Percentiles rank a stretch among this genome's conserved stretches.
Conservation (phyloP, 495 filamentous ascomycete genomes). For the Hyaloscypha variabilis region DNA sequence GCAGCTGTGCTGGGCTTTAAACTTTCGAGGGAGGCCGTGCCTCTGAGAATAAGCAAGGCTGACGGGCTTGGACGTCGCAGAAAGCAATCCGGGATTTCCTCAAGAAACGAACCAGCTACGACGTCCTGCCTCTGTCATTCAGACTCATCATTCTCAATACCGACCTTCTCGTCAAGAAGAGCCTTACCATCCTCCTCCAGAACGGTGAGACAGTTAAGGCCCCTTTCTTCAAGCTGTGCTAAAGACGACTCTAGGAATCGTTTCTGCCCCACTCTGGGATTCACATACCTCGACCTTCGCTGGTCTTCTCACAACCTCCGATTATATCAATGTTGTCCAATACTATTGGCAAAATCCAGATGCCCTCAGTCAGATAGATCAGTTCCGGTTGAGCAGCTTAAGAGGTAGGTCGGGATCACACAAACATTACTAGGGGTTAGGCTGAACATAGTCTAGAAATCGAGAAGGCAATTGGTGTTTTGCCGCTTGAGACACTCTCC, state of each 20-base stretch:
- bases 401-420: slow-evolving; percentile 60
- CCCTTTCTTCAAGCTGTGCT: slow-evolving; percentile 20
- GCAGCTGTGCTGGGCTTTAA: neutral
- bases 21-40: neutral
- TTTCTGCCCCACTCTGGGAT: slow-evolving; percentile 98
- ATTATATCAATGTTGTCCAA: slow-evolving; percentile 98
- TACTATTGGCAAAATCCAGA: slow-evolving; percentile 99
- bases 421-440: slow-evolving; percentile 4
- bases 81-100: slow-evolving; percentile 93
- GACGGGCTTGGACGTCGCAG: slow-evolving; percentile 46
- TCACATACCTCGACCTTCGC: slow-evolving; percentile 92
- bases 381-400: slow-evolving; percentile 91
- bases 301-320: slow-evolving; percentile 89
- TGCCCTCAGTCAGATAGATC: slow-evolving; percentile 83
- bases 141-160: slow-evolving; percentile 96
- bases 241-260: slow-evolving; percentile 69
- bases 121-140: slow-evolving; percentile 97
- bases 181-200: slow-evolving; percentile 92
- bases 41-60: slow-evolving; percentile 29
- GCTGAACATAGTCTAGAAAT: slow-evolving; percentile 64
- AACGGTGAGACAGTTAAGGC: slow-evolving; percentile 67
- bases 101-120: slow-evolving; percentile 95
- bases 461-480: slow-evolving; percentile 88
- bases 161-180: slow-evolving; percentile 93
- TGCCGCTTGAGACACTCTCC: slow-evolving; percentile 92